phyloP scores from a whole-genome alignment of 176 grass and related monocot species.

The Phoenix roebelenii region DNA sequence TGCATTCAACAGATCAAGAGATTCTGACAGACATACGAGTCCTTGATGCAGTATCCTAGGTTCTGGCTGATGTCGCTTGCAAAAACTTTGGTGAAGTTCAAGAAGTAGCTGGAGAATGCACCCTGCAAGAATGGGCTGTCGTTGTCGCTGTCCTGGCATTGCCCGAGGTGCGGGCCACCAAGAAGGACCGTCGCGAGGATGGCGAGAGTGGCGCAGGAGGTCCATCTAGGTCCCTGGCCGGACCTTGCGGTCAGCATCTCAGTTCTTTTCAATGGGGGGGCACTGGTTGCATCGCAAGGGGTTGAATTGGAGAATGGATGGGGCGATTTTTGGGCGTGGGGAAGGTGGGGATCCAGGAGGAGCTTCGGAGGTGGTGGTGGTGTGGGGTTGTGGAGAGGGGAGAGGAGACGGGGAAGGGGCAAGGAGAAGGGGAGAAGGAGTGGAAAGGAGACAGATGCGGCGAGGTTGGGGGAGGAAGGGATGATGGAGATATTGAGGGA shows the following conservation, averaged over 20 bases:
- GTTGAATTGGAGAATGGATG: too few relatives aligned
- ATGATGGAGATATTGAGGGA: neutral
- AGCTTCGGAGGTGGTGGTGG: too few relatives aligned
- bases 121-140: neutral
- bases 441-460: neutral
- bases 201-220: neutral
- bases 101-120: slow-evolving; percentile 29
- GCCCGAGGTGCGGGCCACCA: neutral
- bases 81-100: slow-evolving; percentile 35
- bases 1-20: neutral
- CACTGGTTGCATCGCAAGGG: too few relatives aligned
- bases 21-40: slow-evolving; percentile 28
- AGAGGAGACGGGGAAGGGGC: neutral
- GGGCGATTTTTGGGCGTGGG: too few relatives aligned
- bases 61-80: slow-evolving; percentile 32
- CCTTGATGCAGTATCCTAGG: slow-evolving; percentile 69
- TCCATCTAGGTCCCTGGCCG: neutral
- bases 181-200: neutral
- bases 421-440: neutral
- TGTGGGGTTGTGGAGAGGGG: neutral
- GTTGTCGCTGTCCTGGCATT: slow-evolving; percentile 3
- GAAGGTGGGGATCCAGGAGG: neutral
- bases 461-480: neutral
- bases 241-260: slow-evolving; percentile 5
- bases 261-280: too few relatives aligned